Conservation (phyloP, 2,329 filamentous ascomycete species). For the Alternaria triticina region DNA sequence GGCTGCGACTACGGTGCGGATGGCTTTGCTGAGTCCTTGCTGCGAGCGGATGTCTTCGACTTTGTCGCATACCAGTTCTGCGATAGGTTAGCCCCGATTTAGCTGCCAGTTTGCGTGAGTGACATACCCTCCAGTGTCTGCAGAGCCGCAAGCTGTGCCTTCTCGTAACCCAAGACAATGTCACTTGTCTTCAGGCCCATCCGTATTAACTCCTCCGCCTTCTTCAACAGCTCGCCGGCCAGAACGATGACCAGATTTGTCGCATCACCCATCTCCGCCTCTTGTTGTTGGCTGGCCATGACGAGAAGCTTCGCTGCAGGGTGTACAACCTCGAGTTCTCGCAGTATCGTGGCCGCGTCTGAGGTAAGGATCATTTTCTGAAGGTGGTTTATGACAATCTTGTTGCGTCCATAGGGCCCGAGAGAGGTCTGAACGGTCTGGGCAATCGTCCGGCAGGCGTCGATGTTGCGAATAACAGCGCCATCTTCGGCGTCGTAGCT, state of each 20-base stretch:
- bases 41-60: constrained; percentile 82
- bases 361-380: constrained; percentile 99
- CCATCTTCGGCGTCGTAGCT: constrained; percentile 99
- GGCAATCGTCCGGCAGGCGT: constrained; percentile 94
- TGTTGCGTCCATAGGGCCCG: constrained; percentile 97
- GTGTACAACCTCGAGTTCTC: constrained; percentile 97
- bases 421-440: constrained; percentile 96
- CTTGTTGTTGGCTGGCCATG: constrained; percentile 99
- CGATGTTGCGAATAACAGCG: constrained; percentile 96
- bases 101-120: background rate
- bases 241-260: constrained; percentile 97
- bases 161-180: constrained; percentile 94
- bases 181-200: constrained; percentile 99
- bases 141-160: constrained; percentile 87
- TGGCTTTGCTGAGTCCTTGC: constrained; percentile 89
- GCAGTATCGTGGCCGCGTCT: constrained; percentile 94
- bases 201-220: constrained; percentile 93
- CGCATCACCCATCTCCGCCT: constrained; percentile 97
- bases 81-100: constrained; percentile 19
- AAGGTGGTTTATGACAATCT: constrained; percentile 99
- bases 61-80: constrained; percentile 86
- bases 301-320: constrained; percentile 96
- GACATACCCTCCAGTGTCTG: constrained; percentile 75
- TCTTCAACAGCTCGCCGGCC: constrained; percentile 92
- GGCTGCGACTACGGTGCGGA: constrained; percentile 92